phyloP scores from a whole-genome alignment of 139 green algal species.

The Limnomonas spitsbergensis region DNA sequence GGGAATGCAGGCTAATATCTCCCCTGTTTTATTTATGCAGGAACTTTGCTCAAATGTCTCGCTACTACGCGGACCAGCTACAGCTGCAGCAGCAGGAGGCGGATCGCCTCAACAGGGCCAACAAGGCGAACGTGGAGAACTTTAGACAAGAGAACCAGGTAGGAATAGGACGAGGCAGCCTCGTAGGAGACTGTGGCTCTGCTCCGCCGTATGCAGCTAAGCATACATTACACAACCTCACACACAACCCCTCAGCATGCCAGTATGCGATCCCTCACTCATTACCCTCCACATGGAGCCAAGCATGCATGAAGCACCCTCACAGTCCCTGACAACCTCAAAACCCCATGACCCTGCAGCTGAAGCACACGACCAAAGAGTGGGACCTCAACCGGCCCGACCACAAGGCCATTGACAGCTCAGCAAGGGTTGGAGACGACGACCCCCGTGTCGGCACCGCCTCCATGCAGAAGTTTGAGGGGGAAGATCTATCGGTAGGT shows the following conservation, averaged over 20 bases:
- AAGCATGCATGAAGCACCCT: too few relatives aligned
- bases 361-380: constrained; percentile 54
- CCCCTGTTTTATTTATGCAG: constrained; percentile 22
- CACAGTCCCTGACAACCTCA: too few relatives aligned
- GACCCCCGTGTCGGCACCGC: constrained; percentile 55
- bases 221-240: neutral
- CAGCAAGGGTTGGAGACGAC: constrained; percentile 62
- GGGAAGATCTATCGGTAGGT: constrained; percentile 66
- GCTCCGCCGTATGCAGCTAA: neutral
- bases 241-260: neutral
- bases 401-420: constrained; percentile 45
- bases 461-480: constrained; percentile 65
- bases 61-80: constrained; percentile 54
- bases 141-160: constrained; percentile 46
- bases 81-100: constrained; percentile 45
- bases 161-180: too few relatives aligned
- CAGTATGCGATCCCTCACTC: neutral
- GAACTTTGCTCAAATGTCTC: constrained; percentile 42
- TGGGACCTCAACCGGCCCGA: constrained; percentile 76
- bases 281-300: too few relatives aligned
- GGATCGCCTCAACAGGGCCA: constrained; percentile 25
- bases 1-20: neutral
- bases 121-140: constrained; percentile 34
- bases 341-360: constrained; percentile 30
- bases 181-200: neutral